A percentile compares a stretch with the other conserved stretches of the same genome.
Conservation (phyloP, 1,284 basidiomycete species). For the Neolentinus lepideus region DNA sequence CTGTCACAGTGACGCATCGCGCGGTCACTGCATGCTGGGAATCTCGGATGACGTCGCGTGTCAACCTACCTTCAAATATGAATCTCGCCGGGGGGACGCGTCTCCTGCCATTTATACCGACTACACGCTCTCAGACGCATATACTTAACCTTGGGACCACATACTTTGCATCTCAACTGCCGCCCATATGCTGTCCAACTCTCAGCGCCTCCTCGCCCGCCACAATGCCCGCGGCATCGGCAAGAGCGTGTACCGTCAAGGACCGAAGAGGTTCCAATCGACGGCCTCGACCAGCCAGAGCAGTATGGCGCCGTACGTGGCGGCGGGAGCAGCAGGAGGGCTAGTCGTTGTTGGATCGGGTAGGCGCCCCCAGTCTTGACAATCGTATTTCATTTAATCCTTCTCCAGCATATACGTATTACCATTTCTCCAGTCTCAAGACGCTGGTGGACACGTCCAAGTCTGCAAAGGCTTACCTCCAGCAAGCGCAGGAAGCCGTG, state of each 20-base stretch:
- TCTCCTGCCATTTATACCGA: no score
- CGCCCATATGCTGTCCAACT: not conserved
- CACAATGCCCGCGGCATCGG: not conserved
- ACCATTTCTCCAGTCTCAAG: constrained; percentile 32
- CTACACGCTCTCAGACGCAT: no score
- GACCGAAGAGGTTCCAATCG: constrained; percentile 1
- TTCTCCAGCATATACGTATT: constrained; percentile 25
- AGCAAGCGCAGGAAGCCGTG: constrained; percentile 28
- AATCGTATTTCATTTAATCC: not conserved
- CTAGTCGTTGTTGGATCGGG: not conserved
- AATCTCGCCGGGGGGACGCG: not conserved
- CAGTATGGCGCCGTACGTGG: not conserved
- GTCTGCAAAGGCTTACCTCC: constrained; percentile 23
- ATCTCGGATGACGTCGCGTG: not conserved
- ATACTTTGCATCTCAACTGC: not conserved
- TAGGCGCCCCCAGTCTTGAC: not conserved
- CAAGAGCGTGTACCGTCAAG: not conserved
- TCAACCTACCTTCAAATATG: not conserved
- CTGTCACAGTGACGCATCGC: not conserved
- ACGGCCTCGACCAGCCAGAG: not conserved
- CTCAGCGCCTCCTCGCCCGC: not conserved
- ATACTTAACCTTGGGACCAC: not conserved
- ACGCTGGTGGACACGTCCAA: constrained; percentile 27
- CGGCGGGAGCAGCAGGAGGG: constrained; percentile 1
- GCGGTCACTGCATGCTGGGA: not conserved